These are phyloP conservation scores for Paramecium primaurelia DNA, from an alignment of 73 alveolate species.

Conservation along the genomic window DNA sequence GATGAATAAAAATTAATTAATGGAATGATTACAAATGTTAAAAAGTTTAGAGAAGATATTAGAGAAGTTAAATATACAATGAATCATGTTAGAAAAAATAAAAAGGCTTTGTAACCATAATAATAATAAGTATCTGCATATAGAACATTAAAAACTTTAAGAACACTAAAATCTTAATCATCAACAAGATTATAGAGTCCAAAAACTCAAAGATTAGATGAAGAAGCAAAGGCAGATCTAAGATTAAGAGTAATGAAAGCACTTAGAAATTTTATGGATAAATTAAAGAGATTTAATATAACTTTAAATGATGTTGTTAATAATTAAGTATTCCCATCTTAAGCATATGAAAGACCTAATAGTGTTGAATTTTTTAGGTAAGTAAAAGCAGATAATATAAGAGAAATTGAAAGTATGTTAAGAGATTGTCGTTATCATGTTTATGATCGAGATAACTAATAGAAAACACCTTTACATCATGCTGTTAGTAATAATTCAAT, in stretches of 20 bases:
- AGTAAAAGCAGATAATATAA: conserved; percentile 17
- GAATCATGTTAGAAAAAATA: conserved; percentile 10
- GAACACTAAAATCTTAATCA: neutral
- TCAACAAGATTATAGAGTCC: neutral
- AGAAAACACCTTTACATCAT: conserved; percentile 37
- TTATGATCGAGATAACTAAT: conserved; percentile 22
- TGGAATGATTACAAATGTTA: neutral
- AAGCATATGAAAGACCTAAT: conserved; percentile 30
- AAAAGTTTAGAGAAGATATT: neutral
- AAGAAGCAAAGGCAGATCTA: conserved; percentile 20
- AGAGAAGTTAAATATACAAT: conserved; percentile 42
- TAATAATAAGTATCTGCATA: neutral
- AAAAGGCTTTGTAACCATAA: neutral
- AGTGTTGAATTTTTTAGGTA: conserved; percentile 21
- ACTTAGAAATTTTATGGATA: conserved; percentile 16
- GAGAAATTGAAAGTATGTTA: conserved; percentile 11
- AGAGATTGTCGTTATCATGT: conserved; percentile 39
- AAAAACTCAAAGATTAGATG: conserved; percentile 14
- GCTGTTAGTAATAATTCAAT: conserved; percentile 16
- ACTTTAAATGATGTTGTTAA: neutral
- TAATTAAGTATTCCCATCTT: conserved; percentile 11
- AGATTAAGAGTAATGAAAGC: conserved; percentile 39
- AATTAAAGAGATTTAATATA: conserved; percentile 33
- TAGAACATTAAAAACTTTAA: neutral
- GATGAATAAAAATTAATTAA: conserved; percentile 14